phyloP scores from a whole-genome alignment of 768 basidiomycete species.

The Kwoniella dejecticola region DNA sequence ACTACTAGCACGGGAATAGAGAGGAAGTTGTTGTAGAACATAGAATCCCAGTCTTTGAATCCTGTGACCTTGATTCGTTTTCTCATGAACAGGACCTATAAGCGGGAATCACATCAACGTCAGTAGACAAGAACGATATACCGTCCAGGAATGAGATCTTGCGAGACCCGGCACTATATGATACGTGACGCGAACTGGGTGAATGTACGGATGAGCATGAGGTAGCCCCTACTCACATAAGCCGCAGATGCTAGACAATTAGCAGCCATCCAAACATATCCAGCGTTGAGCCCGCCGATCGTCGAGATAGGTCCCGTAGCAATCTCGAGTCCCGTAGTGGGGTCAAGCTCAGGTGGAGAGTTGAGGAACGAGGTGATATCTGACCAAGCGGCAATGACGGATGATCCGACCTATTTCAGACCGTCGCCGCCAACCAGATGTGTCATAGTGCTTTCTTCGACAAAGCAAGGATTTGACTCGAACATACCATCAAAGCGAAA shows the following conservation, averaged over 20 bases:
- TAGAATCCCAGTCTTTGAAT: constrained; percentile 98
- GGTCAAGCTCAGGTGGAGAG: constrained; percentile 35
- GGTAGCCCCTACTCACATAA: constrained; percentile 67
- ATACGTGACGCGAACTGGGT: no score
- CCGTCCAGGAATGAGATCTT: no score
- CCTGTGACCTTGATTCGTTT: constrained; percentile 92
- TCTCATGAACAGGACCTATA: constrained; percentile 91
- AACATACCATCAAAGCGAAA: constrained; percentile 79
- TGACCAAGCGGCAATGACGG: constrained; percentile 90
- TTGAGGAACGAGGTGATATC: constrained; percentile 65
- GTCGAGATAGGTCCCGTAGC: constrained; percentile 18
- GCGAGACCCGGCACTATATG: no score
- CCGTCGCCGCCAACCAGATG: no score
- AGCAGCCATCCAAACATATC: constrained; percentile 94
- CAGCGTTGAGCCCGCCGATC: constrained; percentile 66
- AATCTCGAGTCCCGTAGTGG: constrained; percentile 47
- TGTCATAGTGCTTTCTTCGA: no score
- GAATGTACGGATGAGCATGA: not conserved
- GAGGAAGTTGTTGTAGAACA: constrained; percentile 97
- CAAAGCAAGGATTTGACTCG: not conserved
- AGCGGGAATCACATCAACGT: no score
- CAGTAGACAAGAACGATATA: no score
- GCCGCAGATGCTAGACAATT: constrained; percentile 89
- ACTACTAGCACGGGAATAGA: constrained; percentile 86
- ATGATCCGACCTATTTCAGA: constrained; percentile 73